Evolutionary conservation across 1,284 basidiomycete species (phyloP).

Genomic region (Cryptococcus jaspeensis): DNA sequence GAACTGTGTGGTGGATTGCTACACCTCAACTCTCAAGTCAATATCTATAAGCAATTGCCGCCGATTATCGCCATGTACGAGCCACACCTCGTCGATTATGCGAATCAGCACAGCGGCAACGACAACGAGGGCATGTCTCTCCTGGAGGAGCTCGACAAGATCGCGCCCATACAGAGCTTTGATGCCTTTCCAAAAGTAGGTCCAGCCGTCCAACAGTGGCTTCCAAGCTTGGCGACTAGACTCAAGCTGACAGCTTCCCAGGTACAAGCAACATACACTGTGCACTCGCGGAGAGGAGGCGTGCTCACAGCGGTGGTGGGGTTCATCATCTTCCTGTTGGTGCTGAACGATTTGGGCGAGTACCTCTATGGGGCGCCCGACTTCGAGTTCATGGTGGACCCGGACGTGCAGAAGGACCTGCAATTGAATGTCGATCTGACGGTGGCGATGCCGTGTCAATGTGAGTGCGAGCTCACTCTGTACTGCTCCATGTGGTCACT

Average conservation of each 20-base stretch:
- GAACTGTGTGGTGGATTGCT: too few species aligned
- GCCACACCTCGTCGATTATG: slow-evolving; percentile 32
- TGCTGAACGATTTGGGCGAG: slow-evolving; percentile 76
- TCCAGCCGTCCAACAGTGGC: not conserved
- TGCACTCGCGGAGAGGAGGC: slow-evolving; percentile 80
- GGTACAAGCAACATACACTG: slow-evolving; percentile 80
- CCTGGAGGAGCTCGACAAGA: slow-evolving; percentile 50
- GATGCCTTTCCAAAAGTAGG: slow-evolving; percentile 74
- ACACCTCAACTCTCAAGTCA: too few species aligned
- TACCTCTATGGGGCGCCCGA: slow-evolving; percentile 90
- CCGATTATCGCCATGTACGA: slow-evolving; percentile 41
- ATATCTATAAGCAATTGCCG: too few species aligned
- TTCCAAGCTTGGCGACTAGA: not conserved
- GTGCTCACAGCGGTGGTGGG: slow-evolving; percentile 79
- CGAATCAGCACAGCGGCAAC: slow-evolving; percentile 18
- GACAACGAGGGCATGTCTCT: slow-evolving; percentile 27
- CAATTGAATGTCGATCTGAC: slow-evolving; percentile 85
- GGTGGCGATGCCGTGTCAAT: slow-evolving; percentile 87
- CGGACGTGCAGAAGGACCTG: slow-evolving; percentile 62
- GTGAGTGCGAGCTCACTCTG: slow-evolving; percentile 61
- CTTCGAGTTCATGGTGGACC: slow-evolving; percentile 80
- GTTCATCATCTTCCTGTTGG: slow-evolving; percentile 59
- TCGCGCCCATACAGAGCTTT: slow-evolving; percentile 51
- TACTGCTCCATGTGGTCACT: not conserved
- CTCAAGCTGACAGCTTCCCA: slow-evolving; percentile 4